Conservation (phyloP, 2,329 filamentous ascomycete species). For the Ophiobolus disseminans region DNA sequence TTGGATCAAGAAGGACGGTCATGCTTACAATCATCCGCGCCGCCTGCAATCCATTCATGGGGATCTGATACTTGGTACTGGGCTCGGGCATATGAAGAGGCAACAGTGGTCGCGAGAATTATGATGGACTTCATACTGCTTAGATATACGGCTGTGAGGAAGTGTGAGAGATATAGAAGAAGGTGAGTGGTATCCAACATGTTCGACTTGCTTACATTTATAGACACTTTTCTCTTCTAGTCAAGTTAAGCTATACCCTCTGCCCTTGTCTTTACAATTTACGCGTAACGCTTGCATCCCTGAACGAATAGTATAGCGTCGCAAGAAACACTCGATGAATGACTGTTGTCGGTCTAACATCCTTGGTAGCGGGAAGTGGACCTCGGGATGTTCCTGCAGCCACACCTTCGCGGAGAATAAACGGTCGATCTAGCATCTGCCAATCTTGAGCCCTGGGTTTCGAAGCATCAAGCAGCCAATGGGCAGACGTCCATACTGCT, state of each 20-base stretch:
- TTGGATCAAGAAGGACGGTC: background rate
- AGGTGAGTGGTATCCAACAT: background rate
- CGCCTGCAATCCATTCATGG: slow-evolving; percentile 26
- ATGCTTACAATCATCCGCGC: slow-evolving; percentile 21
- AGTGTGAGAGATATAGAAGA: background rate
- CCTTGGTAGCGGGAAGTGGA: background rate
- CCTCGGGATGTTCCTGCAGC: background rate
- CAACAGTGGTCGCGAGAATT: background rate
- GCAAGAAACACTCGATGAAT: background rate
- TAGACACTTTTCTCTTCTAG: background rate
- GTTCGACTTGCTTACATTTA: background rate
- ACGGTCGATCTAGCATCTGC: background rate
- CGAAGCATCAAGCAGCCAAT: background rate
- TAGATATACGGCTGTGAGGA: too few species aligned
- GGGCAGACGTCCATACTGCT: background rate
- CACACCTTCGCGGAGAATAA: background rate
- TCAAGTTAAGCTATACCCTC: background rate
- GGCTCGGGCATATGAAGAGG: slow-evolving; percentile 11
- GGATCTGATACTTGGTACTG: slow-evolving; percentile 12
- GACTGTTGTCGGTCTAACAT: background rate
- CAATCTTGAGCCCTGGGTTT: background rate
- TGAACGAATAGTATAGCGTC: background rate
- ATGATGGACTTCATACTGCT: background rate
- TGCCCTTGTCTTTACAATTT: background rate
- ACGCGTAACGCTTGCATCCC: background rate